Evolutionary conservation across 2,329 filamentous ascomycete genomes (phyloP), one percentile per base, ranked within the genome.

Genomic region (Hypoxylon sp.): DNA sequence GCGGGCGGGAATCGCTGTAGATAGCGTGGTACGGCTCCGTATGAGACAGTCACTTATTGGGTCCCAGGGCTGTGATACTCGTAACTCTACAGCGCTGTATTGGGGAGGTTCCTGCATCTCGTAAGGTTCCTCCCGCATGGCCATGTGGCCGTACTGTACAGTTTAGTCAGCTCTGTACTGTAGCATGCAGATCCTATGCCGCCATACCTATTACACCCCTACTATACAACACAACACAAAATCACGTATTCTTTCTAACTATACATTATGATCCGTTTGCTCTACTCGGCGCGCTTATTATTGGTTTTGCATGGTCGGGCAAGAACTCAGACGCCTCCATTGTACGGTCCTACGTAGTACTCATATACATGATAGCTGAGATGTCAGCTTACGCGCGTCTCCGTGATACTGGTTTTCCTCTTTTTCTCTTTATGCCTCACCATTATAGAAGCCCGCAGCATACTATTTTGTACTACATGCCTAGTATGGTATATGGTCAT

Each of bases 341-440:
- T 33, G 13, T 3, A 42, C 44, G 51, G 48, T 69, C 63, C 58
- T 22, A 66, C 62, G 47, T 59, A 22, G 17, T 33, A 59, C 54
- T 44, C 19, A 51, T 31, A 24, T 48, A 19, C 17, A 5, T 44
- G 58, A 37, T 58, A 58, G 48, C 53, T 63, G 44, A 65, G 53
- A 48, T 35, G 55, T 72, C 62, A 70, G 67, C 67, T 72, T 66
- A 69, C 67, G 48, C 59, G 62, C 50, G 59, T 58, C 58, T 47
- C 66, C 47, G 57, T 70, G 46, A 58, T 37, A 66, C 64, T 33
- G 24, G 31, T 46, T 6, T 29, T 24, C 31, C 33, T 55, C 6
- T 17, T 60, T 24, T 46, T 58, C 5, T 60, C 22, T 55, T 46
- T 59, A 42, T 19, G 24, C 54, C 51, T 60, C 29, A 6, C 48